Evolutionary conservation across 768 basidiomycete species (phyloP), one percentile per base, ranked within the genome.

Genomic region (Lactarius pseudohatsudake): DNA sequence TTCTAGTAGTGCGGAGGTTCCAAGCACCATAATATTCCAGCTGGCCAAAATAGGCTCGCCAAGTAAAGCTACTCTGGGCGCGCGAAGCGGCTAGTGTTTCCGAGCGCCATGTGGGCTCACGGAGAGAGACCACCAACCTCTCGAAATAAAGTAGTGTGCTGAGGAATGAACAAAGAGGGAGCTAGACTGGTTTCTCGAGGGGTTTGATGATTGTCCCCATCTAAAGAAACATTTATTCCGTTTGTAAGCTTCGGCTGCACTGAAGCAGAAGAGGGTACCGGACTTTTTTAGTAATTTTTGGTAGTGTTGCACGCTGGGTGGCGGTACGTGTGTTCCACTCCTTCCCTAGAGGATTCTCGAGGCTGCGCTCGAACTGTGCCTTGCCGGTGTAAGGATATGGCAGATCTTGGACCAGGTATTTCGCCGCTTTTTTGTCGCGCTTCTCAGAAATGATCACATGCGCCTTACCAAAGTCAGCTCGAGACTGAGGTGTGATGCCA

Each of bases 381-480:
- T 88, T 88, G 76, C 90, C 92, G 10, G 96, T 98, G 74, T 94
- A 98, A 3, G 96, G 97, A 77, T 90, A 91, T 3, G 97, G 97
- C 55, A 99, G 77, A 75, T 98, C 96, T 76, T 91, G 91, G 62
- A 94, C 87, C 66, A 88, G 82, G 75, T 96, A 98, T 77, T 94
- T 92, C 18, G 86, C 79, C 0, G 92, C 95, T 75, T 97, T 97
- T 79, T 93, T 94, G 79, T 98, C 96, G 65, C 88, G 87, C 77
- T 90, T 93, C 77, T 99, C 96, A 2, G 93, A 94, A 72, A 99
- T 92, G 79, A 99, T 97, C 73, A 98, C 85, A 74, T 97, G 89
- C 13, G 87, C 83, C 73, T 93, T 93, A 67, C 82, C 81, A 72
- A 88, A 89, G 76, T 99, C 97, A 16, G 90, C 88, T 54, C 97